phyloP scores from a whole-genome alignment of 2,329 filamentous ascomycete species.

The Sphaerulina vaccinii region DNA sequence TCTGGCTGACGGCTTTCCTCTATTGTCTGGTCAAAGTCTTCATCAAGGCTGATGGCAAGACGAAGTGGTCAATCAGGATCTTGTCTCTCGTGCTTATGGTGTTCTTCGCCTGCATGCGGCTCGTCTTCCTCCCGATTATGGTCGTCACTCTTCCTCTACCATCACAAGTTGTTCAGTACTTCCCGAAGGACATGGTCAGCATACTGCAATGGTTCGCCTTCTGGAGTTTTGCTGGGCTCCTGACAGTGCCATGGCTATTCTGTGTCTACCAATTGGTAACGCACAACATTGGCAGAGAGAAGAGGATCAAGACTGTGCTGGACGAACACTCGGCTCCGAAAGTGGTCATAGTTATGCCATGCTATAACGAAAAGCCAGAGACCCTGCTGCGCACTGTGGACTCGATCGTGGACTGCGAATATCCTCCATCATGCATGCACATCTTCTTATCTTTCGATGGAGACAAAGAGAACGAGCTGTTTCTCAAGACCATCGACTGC shows the following conservation, averaged over 20 bases:
- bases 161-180: slow-evolving; percentile 65
- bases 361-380: slow-evolving; percentile 86
- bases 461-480: slow-evolving; percentile 82
- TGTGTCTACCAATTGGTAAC: slow-evolving; percentile 90
- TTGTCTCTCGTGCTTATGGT: slow-evolving; percentile 74
- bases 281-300: slow-evolving; percentile 76
- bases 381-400: slow-evolving; percentile 82
- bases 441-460: slow-evolving; percentile 95
- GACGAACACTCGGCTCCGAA: slow-evolving; percentile 87
- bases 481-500: slow-evolving; percentile 79
- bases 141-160: slow-evolving; percentile 86
- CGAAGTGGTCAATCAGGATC: slow-evolving; percentile 73
- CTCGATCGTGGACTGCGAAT: slow-evolving; percentile 91
- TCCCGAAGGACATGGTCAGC: slow-evolving; percentile 66
- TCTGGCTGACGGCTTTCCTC: slow-evolving; percentile 90
- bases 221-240: slow-evolving; percentile 81
- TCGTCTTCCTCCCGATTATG: slow-evolving; percentile 90
- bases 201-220: slow-evolving; percentile 94
- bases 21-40: slow-evolving; percentile 90
- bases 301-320: slow-evolving; percentile 77
- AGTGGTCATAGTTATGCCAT: slow-evolving; percentile 94
- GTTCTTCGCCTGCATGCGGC: slow-evolving; percentile 75
- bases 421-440: slow-evolving; percentile 87
- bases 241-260: slow-evolving; percentile 88
- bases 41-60: slow-evolving; percentile 61